phyloP scores from a whole-genome alignment of 306 rosid genomes.

The Senna siamea region DNA sequence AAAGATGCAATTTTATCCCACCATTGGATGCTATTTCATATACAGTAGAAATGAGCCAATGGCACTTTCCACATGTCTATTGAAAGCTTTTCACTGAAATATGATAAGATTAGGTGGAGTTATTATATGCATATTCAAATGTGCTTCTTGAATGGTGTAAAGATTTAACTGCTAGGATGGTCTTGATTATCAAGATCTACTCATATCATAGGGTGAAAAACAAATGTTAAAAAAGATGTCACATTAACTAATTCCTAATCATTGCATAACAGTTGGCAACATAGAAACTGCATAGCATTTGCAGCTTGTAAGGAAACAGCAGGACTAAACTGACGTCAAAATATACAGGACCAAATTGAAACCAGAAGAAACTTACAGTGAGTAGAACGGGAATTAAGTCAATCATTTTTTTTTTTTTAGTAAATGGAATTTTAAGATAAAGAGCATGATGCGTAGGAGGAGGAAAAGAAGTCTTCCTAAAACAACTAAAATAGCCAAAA shows the following conservation, averaged over 20 bases:
- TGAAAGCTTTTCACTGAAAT: background rate
- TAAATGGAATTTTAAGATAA: background rate
- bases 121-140: background rate
- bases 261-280: background rate
- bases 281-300: background rate
- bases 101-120: background rate
- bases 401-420: background rate
- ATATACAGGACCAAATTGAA: constrained; percentile 1
- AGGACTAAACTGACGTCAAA: background rate
- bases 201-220: background rate
- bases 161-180: constrained; percentile 1
- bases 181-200: background rate
- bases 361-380: background rate
- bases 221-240: background rate
- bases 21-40: background rate
- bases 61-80: background rate
- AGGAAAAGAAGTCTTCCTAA: background rate
- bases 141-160: background rate
- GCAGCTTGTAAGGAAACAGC: background rate
- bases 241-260: background rate
- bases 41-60: background rate
- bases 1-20: background rate
- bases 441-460: background rate
- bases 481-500: background rate
- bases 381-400: background rate